Percentiles rank a stretch among this genome's conserved stretches.
These are phyloP conservation scores for Mallotus repandus DNA, from an alignment of 441 rosid species.

Conservation along the genomic window DNA sequence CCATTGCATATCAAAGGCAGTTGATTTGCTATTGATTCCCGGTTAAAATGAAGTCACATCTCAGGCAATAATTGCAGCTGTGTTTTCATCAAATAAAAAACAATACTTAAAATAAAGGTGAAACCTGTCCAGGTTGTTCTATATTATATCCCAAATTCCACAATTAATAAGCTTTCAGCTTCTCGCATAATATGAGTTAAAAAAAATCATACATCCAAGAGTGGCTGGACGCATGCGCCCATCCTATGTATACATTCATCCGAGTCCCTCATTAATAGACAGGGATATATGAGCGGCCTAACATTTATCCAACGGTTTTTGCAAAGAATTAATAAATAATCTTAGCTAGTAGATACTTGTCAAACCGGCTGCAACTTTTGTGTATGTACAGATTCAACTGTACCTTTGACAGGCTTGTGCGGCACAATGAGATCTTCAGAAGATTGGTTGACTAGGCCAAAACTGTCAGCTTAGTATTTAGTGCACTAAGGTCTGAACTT, in stretches of 20 bases:
- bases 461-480: constrained; percentile 5
- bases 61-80: no score
- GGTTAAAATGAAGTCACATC: no score
- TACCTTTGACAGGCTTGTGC: neutral
- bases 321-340: constrained; percentile 9
- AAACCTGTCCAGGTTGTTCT: neutral
- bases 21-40: no score
- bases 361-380: neutral
- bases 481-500: neutral
- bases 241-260: neutral
- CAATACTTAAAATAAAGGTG: neutral
- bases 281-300: constrained; percentile 18
- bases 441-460: neutral
- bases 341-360: neutral
- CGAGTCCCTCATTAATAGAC: neutral
- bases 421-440: constrained; percentile 1
- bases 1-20: no score
- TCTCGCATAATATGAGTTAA: neutral
- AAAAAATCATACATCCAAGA: neutral
- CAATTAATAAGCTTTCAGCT: neutral
- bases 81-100: no score
- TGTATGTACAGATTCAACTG: neutral
- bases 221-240: neutral
- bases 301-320: constrained; percentile 8
- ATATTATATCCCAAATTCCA: neutral